These are phyloP conservation scores for Viridothelium virens DNA, from an alignment of 495 filamentous ascomycete species.

Conservation along the genomic window DNA sequence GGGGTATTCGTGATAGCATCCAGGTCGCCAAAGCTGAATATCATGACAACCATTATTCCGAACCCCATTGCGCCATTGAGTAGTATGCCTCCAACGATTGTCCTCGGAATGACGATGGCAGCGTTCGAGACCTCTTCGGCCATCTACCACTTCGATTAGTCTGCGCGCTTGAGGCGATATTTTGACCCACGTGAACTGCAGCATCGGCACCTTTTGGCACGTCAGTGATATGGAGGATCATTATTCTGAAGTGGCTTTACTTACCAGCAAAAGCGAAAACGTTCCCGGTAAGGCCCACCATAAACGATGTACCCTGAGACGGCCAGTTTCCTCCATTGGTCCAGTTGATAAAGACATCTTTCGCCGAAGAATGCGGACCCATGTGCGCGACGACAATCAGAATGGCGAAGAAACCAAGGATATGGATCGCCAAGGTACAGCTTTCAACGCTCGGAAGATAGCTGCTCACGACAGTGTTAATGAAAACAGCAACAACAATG, in stretches of 20 bases:
- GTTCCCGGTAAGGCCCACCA: conserved; percentile 15
- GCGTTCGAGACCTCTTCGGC: conserved; percentile 22
- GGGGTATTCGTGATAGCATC: conserved; percentile 12
- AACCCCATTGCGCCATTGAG: conserved; percentile 17
- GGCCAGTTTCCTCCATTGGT: conserved; percentile 31
- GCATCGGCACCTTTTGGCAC: conserved; percentile 20
- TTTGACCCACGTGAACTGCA: conserved; percentile 17
- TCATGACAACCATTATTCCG: conserved; percentile 18
- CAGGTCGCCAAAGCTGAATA: conserved; percentile 21
- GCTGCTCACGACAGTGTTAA: conserved; percentile 21
- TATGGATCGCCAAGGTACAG: conserved; percentile 18
- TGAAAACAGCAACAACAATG: conserved; percentile 14
- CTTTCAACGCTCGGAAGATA: conserved; percentile 22
- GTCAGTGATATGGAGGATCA: conserved; percentile 2
- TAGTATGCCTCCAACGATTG: conserved; percentile 16
- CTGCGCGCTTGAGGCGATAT: not conserved
- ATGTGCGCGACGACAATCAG: conserved; percentile 19
- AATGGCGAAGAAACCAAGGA: conserved; percentile 22
- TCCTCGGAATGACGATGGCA: conserved; percentile 13
- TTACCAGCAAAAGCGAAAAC: not conserved
- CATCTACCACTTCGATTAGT: conserved; percentile 4
- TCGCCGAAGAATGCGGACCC: conserved; percentile 20
- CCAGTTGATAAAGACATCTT: conserved; percentile 26
- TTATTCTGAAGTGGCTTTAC: not conserved
- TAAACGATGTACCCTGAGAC: conserved; percentile 12